These are phyloP conservation scores for Ophiocordyceps sinensis DNA, from an alignment of 2,329 filamentous ascomycete species.

Conservation along the genomic window DNA sequence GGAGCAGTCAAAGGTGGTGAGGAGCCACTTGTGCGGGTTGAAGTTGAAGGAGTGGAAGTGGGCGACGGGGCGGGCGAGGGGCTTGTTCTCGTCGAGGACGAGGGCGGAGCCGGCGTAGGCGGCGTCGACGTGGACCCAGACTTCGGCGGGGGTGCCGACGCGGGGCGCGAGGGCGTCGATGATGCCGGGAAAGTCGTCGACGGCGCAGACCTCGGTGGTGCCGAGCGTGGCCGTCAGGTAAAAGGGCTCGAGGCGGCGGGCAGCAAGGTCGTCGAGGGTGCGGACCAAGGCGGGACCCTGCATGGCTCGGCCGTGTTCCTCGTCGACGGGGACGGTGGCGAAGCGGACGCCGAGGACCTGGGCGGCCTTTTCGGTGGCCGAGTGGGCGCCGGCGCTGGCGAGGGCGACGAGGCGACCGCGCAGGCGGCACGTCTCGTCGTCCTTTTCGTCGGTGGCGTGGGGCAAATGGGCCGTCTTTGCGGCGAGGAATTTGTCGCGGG, in stretches of 20 bases:
- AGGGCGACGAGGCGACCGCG: conserved; percentile 54
- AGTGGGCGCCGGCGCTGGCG: conserved; percentile 67
- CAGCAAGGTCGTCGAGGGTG: conserved; percentile 50
- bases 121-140: conserved; percentile 92
- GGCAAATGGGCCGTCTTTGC: conserved; percentile 38
- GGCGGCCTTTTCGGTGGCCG: conserved; percentile 74
- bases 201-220: conserved; percentile 75
- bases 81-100: conserved; percentile 65
- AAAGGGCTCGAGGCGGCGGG: conserved; percentile 65
- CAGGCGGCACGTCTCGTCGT: conserved; percentile 49
- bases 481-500: conserved; percentile 63
- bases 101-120: conserved; percentile 84
- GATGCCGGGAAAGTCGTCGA: conserved; percentile 68
- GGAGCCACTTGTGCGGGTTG: conserved; percentile 96
- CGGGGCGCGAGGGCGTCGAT: conserved; percentile 27
- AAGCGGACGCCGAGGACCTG: conserved; percentile 77
- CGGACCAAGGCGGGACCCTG: conserved; percentile 46
- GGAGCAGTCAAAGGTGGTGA: conserved; percentile 82
- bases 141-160: conserved; percentile 24
- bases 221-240: conserved; percentile 75
- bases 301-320: conserved; percentile 54
- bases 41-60: conserved; percentile 80
- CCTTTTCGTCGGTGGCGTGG: conserved; percentile 46
- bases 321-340: conserved; percentile 48
- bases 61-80: conserved; percentile 45